Base-by-base conservation (phyloP, 2,329 filamentous ascomycete species). In the Beauveria sp. region DNA sequence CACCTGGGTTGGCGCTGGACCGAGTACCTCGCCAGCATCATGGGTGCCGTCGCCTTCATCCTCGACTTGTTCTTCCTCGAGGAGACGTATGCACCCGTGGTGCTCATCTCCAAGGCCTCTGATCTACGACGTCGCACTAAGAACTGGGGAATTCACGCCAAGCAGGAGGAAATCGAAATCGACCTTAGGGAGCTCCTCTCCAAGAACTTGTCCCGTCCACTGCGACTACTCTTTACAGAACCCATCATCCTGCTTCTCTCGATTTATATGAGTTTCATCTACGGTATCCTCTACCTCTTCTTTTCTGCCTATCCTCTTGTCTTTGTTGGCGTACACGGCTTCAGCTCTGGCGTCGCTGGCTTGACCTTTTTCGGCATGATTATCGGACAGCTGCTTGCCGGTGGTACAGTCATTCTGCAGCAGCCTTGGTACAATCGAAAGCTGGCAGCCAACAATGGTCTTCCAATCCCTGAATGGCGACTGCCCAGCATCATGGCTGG, bases 361-460 rank as follows among this genome's bases (percentile, higher is more conserved):
- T 80, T 96, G 5, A 86, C 91, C 5, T 96, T 92, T 72, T 90
- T 96, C 67, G 92, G 91, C 59, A 90, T 96, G 87, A 84, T 94
- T 56, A 68, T 79, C 9, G 91, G 91, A 52, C 83, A 91, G 70
- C 63, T 93, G 18, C 73, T 90, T 59, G 89, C 88, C 0, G 89
- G 88, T 54, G 63, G 78, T 9, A 79, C 80, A 52, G 86, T 93
- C 64, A 76, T 89, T 56, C 67, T 83, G 44, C 80, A 82, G 68
- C 83, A 90, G 71, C 84, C 84, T 26, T 78, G 79, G 71, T 93
- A 93, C 72, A 81, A 84, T 67, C 81, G 82, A 67, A 90, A 89
- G 74, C 79, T 91, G 20, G 77, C 78, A 1, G 85, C 83, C 60
- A 91, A 91, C 75, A 84, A 85, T 65, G 83, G 83, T 53, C 74